Conservation (phyloP, 257 asterid species). For the Coffea eugenioides region DNA sequence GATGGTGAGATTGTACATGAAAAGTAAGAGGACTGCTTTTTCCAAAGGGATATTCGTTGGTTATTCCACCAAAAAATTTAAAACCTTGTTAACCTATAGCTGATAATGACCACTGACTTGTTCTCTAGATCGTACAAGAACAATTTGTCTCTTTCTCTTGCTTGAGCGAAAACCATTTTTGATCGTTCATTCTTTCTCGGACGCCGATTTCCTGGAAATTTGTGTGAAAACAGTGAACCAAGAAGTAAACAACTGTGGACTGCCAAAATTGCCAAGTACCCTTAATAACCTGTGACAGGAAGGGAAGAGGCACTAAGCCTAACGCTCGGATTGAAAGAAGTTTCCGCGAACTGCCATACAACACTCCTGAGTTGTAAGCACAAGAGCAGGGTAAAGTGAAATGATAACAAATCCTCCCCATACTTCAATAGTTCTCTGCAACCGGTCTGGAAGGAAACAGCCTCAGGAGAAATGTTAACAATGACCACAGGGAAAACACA, state of each 20-base stretch:
- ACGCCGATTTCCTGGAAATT: neutral
- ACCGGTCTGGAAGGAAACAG: conserved; percentile 93
- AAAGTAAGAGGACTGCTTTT: too few species aligned
- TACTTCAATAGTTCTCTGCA: conserved; percentile 68
- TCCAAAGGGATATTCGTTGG: neutral
- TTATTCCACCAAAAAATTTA: neutral
- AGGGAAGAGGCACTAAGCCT: neutral
- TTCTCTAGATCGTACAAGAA: neutral
- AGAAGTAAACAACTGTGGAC: neutral
- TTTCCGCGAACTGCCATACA: neutral
- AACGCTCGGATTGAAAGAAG: neutral
- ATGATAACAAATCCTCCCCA: conserved; percentile 7
- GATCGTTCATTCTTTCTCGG: neutral
- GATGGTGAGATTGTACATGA: too few species aligned
- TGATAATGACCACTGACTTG: neutral
- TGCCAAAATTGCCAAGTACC: too few species aligned
- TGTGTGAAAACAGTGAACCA: too few species aligned
- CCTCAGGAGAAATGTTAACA: conserved; percentile 84
- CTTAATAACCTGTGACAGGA: neutral
- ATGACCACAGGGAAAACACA: conserved; percentile 81
- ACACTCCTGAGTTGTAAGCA: neutral
- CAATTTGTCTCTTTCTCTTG: neutral
- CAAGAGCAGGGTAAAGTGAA: neutral
- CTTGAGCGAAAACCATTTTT: neutral
- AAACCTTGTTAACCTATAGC: too few species aligned